These are phyloP conservation scores for Tubosaeta sp. DNA, from an alignment of 768 basidiomycete species.

Conservation along the genomic window DNA sequence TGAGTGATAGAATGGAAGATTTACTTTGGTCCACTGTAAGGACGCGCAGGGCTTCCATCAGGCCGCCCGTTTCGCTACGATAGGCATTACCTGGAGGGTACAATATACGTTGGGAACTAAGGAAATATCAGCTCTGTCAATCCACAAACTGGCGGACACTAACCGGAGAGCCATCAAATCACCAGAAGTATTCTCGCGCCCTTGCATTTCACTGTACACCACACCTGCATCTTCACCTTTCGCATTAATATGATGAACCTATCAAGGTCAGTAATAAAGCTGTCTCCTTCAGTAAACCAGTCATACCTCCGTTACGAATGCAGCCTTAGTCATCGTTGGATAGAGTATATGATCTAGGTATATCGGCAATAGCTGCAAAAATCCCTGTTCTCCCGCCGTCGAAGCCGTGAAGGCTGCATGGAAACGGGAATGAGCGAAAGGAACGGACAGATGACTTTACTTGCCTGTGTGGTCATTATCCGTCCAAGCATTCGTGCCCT, in stretches of 20 bases:
- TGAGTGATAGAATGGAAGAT: constrained; percentile 9
- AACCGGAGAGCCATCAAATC: constrained; percentile 88
- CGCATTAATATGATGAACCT: constrained; percentile 94
- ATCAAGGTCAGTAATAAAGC: constrained; percentile 5
- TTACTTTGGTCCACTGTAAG: constrained; percentile 87
- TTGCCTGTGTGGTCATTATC: constrained; percentile 79
- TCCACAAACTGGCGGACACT: constrained; percentile 20
- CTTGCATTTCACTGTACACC: constrained; percentile 97
- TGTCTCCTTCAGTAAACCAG: neutral
- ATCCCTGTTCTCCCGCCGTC: constrained; percentile 93
- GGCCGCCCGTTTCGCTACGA: constrained; percentile 93
- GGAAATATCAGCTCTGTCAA: constrained; percentile 4
- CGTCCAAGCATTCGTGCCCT: constrained; percentile 96
- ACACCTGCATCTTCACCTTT: constrained; percentile 93
- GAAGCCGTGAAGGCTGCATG: constrained; percentile 80
- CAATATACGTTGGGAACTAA: constrained; percentile 72
- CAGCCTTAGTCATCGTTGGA: constrained; percentile 87
- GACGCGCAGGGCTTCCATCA: constrained; percentile 87
- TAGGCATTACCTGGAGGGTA: constrained; percentile 85
- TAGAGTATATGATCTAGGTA: constrained; percentile 97
- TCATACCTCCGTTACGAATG: constrained; percentile 63
- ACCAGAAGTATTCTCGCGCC: constrained; percentile 86
- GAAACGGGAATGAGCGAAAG: neutral
- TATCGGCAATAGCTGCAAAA: constrained; percentile 78
- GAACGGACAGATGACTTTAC: neutral